Conservation (phyloP, 2,329 filamentous ascomycete species). For the Xylaria sp. region DNA sequence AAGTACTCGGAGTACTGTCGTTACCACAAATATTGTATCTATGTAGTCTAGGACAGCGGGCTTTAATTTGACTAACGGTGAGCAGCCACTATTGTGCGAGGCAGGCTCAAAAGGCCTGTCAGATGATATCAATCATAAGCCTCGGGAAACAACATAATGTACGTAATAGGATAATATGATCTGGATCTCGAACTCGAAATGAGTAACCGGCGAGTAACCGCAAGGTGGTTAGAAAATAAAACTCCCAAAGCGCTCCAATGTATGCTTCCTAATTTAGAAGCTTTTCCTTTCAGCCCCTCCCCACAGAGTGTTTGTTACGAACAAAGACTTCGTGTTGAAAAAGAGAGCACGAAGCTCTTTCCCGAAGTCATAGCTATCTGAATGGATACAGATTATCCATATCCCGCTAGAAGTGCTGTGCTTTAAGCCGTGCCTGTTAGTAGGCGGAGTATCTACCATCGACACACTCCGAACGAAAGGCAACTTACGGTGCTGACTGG, state of each 20-base stretch:
- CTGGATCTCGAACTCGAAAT: not conserved
- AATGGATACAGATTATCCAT: not conserved
- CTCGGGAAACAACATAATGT: constrained; percentile 7
- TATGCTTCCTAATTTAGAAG: not conserved
- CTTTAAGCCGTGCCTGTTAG: not conserved
- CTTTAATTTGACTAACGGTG: not conserved
- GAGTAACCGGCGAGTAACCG: not conserved
- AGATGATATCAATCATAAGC: not conserved
- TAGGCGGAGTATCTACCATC: no score
- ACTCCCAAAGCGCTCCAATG: not conserved
- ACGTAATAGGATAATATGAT: constrained; percentile 1
- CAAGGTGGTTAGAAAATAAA: not conserved
- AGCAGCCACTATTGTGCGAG: no score
- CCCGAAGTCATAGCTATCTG: not conserved
- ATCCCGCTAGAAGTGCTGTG: not conserved
- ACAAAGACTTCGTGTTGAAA: no score
- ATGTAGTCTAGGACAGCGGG: not conserved
- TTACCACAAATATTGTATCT: not conserved
- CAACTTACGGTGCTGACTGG: not conserved
- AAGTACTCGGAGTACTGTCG: constrained; percentile 1
- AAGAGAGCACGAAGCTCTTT: not conserved
- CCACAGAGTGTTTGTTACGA: no score
- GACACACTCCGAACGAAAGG: not conserved
- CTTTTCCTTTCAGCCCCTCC: not conserved
- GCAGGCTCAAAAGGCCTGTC: not conserved